A percentile compares a stretch with the other conserved stretches of the same genome.
Evolutionary conservation across 2,329 filamentous ascomycete species (phyloP).

Genomic region (Aspergillus hortae): DNA sequence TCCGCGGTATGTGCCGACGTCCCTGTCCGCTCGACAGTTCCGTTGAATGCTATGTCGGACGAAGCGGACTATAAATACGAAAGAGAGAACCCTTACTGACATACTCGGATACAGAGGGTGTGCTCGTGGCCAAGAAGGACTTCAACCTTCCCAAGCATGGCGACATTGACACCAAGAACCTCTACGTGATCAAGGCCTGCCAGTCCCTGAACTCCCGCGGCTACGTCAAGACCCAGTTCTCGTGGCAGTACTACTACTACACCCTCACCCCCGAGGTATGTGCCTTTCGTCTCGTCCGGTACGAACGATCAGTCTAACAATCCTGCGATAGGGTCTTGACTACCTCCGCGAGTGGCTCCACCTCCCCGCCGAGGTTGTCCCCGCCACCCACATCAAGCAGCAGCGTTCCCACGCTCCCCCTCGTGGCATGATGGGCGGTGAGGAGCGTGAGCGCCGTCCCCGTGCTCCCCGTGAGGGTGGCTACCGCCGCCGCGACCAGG

Average conservation of each 20-base stretch:
- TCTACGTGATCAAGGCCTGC: slow-evolving; percentile 95
- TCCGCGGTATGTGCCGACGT: slow-evolving; percentile 64
- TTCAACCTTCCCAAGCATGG: slow-evolving; percentile 96
- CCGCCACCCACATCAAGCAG: slow-evolving; percentile 99
- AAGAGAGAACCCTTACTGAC: slow-evolving; percentile 9
- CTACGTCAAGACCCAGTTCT: slow-evolving; percentile 99
- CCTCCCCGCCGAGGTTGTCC: slow-evolving; percentile 98
- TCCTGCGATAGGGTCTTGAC: slow-evolving; percentile 69
- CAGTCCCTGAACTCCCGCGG: slow-evolving; percentile 98
- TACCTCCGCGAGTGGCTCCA: slow-evolving; percentile 99
- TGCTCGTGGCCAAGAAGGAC: slow-evolving; percentile 98
- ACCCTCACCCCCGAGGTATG: slow-evolving; percentile 83
- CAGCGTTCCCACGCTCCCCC: slow-evolving; percentile 97
- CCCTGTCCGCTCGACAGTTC: slow-evolving; percentile 13
- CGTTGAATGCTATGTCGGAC: background rate
- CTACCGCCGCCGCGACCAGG: slow-evolving; percentile 87
- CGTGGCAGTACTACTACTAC: slow-evolving; percentile 99
- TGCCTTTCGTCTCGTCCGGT: background rate
- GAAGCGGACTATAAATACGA: slow-evolving; percentile 9
- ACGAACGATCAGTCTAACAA: slow-evolving; percentile 2
- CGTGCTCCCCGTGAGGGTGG: slow-evolving; percentile 77
- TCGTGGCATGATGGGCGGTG: slow-evolving; percentile 92
- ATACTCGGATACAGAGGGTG: slow-evolving; percentile 55
- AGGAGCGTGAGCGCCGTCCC: slow-evolving; percentile 79
- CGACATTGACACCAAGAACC: slow-evolving; percentile 99